Evolutionary conservation across 768 basidiomycete species (phyloP).

Genomic region (Gymnopilus junonius): DNA sequence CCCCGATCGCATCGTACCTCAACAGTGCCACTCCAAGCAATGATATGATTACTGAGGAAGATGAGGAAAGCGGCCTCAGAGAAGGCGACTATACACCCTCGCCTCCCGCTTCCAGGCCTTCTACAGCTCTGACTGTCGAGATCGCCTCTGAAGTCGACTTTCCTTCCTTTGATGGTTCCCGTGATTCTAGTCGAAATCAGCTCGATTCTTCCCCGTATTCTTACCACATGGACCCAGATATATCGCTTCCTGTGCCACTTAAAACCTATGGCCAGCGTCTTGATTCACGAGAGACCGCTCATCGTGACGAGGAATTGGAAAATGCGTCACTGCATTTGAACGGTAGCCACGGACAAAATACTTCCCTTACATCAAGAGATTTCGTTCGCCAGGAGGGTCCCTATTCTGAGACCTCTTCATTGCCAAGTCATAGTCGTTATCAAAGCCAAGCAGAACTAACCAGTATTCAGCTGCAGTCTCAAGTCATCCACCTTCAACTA

Average conservation of each 20-base stretch:
- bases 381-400: not conserved
- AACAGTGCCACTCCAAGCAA: conserved; percentile 27
- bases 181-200: conserved; percentile 2
- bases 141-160: conserved; percentile 37
- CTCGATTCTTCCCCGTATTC: conserved; percentile 17
- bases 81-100: conserved; percentile 27
- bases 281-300: conserved; percentile 22
- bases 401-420: not conserved
- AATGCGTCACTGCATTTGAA: not conserved
- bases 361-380: conserved; percentile 24
- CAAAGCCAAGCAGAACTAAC: conserved; percentile 16
- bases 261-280: conserved; percentile 16
- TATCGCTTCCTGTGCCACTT: conserved; percentile 14
- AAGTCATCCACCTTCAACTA: conserved; percentile 12
- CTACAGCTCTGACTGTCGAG: conserved; percentile 43
- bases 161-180: conserved; percentile 24
- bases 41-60: conserved; percentile 23
- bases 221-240: conserved; percentile 12
- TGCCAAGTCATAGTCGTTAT: not conserved
- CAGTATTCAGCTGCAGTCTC: conserved; percentile 23
- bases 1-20: conserved; percentile 63
- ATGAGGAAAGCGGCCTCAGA: conserved; percentile 19
- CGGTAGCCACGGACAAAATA: conserved; percentile 4
- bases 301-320: conserved; percentile 18
- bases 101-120: conserved; percentile 25